Evolutionary conservation across 768 basidiomycete species (phyloP), one percentile per base, ranked within the genome.

Genomic region (Baorangia bicolor): DNA sequence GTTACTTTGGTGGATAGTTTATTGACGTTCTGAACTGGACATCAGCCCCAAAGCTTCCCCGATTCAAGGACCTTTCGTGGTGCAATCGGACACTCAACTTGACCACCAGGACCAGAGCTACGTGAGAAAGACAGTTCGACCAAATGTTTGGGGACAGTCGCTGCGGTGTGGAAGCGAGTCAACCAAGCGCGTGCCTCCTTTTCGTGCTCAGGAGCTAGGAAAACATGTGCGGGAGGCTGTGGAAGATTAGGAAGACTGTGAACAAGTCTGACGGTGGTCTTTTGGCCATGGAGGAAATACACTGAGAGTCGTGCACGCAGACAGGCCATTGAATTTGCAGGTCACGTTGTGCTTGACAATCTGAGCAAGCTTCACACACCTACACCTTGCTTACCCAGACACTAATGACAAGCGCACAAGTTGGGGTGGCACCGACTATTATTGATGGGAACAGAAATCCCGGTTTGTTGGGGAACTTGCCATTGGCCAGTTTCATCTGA

Each of bases 1-100:
- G 83, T 86, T 0, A 82, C 88, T 67, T 92, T 92, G 14, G 91
- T 92, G 55, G 90, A 92, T n/a, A 92, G 81, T 73, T 92, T 93
- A 66, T 93, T 93, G 37, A 93, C 91, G 60, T 93, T 90, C 89
- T 92, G 61, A 20, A 38, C 28, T 30, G 31, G 23, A 44, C n/a
- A 37, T 65, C 38, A 55, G 45, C 25, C 11, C 9, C 10, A 11
- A 2, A 28, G 23, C 7, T 18, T 18, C 34, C 16, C 16, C 7
- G 38, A 25, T 34, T 20, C 20, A 6, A 16, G 20, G 31, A 10
- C 34, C 6, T 10, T 18, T 46, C 16, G n/a, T 37, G 27, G 20
- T 28, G n/a, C 8, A 43, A 59, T 35, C 12, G 28, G 37, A 44
- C 3, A 58, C 65, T 56, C 53, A 64, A 88, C 90, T 81, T 92